Conservation (phyloP, 164 flowering plant genomes). For the Dillenia suffruticosa region DNA sequence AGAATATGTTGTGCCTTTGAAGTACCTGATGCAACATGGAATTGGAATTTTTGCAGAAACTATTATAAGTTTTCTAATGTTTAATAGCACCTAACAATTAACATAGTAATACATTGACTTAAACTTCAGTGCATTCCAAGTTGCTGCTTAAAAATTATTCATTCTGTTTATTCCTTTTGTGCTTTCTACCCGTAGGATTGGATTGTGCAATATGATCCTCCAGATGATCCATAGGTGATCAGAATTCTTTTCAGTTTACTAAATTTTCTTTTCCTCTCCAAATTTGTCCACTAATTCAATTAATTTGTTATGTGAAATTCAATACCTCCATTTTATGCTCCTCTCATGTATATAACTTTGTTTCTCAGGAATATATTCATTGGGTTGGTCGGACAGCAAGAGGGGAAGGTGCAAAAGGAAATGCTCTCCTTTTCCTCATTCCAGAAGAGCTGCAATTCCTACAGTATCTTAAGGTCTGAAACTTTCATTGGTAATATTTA, state of each 20-base stretch:
- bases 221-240: slow-evolving; percentile 89
- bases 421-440: slow-evolving; percentile 78
- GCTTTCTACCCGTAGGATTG: slow-evolving; percentile 63
- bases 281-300: no score
- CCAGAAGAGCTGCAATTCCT: slow-evolving; percentile 90
- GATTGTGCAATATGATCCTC: slow-evolving; percentile 96
- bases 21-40: no score
- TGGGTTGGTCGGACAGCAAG: slow-evolving; percentile 99
- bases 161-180: not conserved
- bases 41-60: no score
- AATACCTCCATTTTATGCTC: not conserved
- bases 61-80: not conserved
- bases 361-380: slow-evolving; percentile 82
- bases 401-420: slow-evolving; percentile 93
- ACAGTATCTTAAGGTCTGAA: slow-evolving; percentile 68
- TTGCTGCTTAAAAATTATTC: not conserved
- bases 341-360: not conserved
- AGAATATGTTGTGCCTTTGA: no score
- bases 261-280: no score
- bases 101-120: no score
- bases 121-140: no score
- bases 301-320: no score
- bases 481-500: not conserved
- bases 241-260: no score
- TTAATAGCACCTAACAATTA: no score